Base-by-base conservation (phyloP, 495 filamentous ascomycete species). In the Rhypophila decipiens region DNA sequence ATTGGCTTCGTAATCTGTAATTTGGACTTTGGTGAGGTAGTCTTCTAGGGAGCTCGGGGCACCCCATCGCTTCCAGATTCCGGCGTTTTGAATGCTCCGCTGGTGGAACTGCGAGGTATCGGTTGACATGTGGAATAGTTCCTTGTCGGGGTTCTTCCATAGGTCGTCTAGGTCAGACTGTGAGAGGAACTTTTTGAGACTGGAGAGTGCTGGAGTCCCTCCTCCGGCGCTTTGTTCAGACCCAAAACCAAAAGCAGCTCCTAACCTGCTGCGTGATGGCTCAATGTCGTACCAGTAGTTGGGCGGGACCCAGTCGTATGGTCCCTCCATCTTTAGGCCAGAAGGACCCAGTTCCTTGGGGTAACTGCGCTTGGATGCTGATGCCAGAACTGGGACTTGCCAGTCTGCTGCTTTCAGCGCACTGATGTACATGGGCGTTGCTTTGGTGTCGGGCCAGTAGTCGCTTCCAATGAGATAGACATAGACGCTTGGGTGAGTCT, bases 301-400 rank as follows among this genome's bases (percentile, higher is more conserved):
- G 0, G 81, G 81, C 4, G 82, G 76, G 0, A 81, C 76, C 76
- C 78, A 85, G 61, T 84, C 82, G 52, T 85, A 85, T 0, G 82
- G 82, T 0, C 82, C 82, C 1, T 77, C 74, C 81, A 84, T 84
- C 51, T 82, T 83, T 70, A 85, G 72, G 1, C 81, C 80, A 0
- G 75, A 75, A 0, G 76, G 73, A 0, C 74, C 77, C 0, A 82
- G 66, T 12, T 64, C 51, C 7, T 69, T 35, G 0, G 80, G 75
- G 43, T 65, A 79, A 0, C 79, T 79, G 9, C 72, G 67, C 49
- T 74, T 74, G 20, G 72, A 70, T 2, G 82, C 82, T 0, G 80
- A 82, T 15, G 72, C 69, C 13, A 84, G 67, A 17, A 84, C 64
- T 0, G 82, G 80, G 13, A 64, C 68, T 11, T 73, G 57, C 79